phyloP scores from a whole-genome alignment of 2,329 filamentous ascomycete genomes.

The Dactylellina drechsleri region DNA sequence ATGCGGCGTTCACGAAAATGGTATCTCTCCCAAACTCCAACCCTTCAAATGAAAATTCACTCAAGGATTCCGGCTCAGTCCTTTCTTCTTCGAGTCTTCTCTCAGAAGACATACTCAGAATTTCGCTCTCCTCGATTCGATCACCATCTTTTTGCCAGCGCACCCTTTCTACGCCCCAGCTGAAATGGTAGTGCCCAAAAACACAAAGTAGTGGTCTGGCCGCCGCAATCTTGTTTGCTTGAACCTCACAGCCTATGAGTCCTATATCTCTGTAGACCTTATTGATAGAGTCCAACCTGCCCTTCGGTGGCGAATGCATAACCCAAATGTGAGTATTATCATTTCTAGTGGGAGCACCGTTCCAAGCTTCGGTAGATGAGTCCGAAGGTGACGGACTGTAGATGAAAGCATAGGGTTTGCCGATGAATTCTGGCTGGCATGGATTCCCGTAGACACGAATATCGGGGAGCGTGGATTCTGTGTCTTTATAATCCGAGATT shows the following conservation, averaged over 20 bases:
- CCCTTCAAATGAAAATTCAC: slow-evolving; percentile 25
- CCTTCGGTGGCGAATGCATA: slow-evolving; percentile 31
- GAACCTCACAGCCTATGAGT: no score
- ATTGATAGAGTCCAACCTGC: no score
- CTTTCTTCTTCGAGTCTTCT: slow-evolving; percentile 23
- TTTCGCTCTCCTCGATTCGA: slow-evolving; percentile 18
- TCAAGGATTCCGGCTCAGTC: slow-evolving; percentile 15
- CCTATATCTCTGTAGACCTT: no score
- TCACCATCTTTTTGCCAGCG: slow-evolving; percentile 30
- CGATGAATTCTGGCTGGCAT: slow-evolving; percentile 44
- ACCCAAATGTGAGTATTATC: slow-evolving; percentile 40
- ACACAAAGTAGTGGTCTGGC: slow-evolving; percentile 44
- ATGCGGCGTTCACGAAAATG: slow-evolving; percentile 45
- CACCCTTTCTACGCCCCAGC: slow-evolving; percentile 43
- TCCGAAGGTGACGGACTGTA: slow-evolving; percentile 33
- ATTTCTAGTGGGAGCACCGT: slow-evolving; percentile 17
- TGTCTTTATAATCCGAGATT: slow-evolving; percentile 7
- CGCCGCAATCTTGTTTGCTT: slow-evolving; percentile 24
- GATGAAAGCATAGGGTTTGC: slow-evolving; percentile 44
- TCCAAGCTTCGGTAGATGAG: slow-evolving; percentile 23
- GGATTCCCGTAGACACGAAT: slow-evolving; percentile 47
- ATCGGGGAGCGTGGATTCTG: background rate
- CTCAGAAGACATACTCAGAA: slow-evolving; percentile 34
- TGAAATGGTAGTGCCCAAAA: slow-evolving; percentile 49
- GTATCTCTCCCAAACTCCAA: slow-evolving; percentile 28